A percentile compares a stretch with the other conserved stretches of the same genome.
Evolutionary conservation across 129 eudicot species (phyloP).

Genomic region (Flaveria robusta): DNA sequence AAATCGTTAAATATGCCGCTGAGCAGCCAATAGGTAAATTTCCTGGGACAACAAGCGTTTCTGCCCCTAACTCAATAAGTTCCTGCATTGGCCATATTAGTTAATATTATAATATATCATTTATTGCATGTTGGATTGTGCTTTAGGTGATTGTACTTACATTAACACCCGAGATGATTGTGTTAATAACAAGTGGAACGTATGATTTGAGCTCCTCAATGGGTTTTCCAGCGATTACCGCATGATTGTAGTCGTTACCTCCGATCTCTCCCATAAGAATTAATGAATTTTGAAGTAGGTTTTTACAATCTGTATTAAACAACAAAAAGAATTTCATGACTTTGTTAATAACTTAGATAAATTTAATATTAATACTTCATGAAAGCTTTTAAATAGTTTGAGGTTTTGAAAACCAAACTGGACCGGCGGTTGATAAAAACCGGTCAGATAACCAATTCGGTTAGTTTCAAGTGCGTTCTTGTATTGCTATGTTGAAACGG

Average conservation of each 20-base stretch:
- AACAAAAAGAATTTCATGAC: not conserved
- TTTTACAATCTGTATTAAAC: slow-evolving; percentile 42
- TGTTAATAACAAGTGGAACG: slow-evolving; percentile 43
- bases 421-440: too few species aligned
- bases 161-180: slow-evolving; percentile 44
- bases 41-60: slow-evolving; percentile 57
- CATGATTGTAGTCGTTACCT: slow-evolving; percentile 74
- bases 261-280: slow-evolving; percentile 83
- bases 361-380: not conserved
- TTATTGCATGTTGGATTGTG: not conserved
- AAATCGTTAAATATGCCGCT: slow-evolving; percentile 43
- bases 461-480: not conserved
- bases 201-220: slow-evolving; percentile 34
- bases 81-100: slow-evolving; percentile 38
- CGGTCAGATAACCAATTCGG: too few species aligned
- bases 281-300: slow-evolving; percentile 41
- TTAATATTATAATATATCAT: not conserved
- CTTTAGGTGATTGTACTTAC: slow-evolving; percentile 31
- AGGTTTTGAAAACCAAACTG: not conserved
- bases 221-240: slow-evolving; percentile 44
- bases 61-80: slow-evolving; percentile 55
- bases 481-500: not conserved
- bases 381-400: not conserved
- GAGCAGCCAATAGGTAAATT: slow-evolving; percentile 71
- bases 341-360: not conserved